phyloP scores from a whole-genome alignment of 495 filamentous ascomycete genomes.

The Astrothelium subdiscretum region DNA sequence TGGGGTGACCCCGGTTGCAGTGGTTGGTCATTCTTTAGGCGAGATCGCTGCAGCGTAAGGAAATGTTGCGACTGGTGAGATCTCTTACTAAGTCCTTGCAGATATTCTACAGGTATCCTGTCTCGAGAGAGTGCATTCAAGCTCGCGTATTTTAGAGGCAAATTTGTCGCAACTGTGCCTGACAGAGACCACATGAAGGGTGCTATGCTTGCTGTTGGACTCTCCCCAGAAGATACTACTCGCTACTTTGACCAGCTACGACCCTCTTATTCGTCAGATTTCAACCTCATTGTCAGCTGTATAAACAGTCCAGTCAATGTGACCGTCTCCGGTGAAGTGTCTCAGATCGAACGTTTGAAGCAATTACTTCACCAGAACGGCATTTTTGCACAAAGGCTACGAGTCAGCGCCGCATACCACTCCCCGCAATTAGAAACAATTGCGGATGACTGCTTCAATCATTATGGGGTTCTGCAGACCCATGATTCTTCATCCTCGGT shows the following conservation, averaged over 20 bases:
- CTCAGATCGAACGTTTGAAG: slow-evolving; percentile 38
- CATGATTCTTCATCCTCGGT: neutral
- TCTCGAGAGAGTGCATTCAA: slow-evolving; percentile 34
- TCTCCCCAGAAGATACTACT: neutral
- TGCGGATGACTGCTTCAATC: neutral
- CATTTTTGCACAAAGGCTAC: slow-evolving; percentile 41
- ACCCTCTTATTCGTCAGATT: neutral
- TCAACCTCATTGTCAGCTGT: slow-evolving; percentile 13
- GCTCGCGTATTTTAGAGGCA: slow-evolving; percentile 31
- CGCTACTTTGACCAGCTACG: neutral
- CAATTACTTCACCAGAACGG: slow-evolving; percentile 31
- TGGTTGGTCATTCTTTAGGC: slow-evolving; percentile 50
- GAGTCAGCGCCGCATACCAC: slow-evolving; percentile 50
- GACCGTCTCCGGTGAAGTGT: slow-evolving; percentile 46
- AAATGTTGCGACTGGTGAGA: neutral
- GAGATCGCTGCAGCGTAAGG: slow-evolving; percentile 45
- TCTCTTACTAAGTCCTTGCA: neutral
- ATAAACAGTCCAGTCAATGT: slow-evolving; percentile 48
- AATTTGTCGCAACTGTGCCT: neutral
- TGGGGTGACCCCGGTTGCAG: slow-evolving; percentile 23
- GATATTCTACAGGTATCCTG: slow-evolving; percentile 41
- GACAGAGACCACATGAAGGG: slow-evolving; percentile 1
- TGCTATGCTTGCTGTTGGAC: slow-evolving; percentile 18
- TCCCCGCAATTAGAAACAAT: slow-evolving; percentile 46
- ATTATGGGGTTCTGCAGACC: neutral